These are phyloP conservation scores for Sinapis alba DNA, from an alignment of 441 rosid genomes.

Conservation along the genomic window DNA sequence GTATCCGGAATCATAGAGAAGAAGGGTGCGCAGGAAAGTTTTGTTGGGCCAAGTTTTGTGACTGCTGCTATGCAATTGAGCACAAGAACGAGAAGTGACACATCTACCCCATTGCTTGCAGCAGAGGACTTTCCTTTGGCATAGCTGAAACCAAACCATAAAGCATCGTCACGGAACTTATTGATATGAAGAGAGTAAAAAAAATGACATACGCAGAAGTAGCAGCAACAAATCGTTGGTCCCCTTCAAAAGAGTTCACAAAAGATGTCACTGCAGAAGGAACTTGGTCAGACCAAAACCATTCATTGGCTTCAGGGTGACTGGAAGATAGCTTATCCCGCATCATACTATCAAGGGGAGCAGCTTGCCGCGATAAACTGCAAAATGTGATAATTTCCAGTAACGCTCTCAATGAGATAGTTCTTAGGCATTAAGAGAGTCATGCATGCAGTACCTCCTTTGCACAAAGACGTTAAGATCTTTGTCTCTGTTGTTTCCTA, in stretches of 20 bases:
- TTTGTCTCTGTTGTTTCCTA: conserved; percentile 78
- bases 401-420: background rate
- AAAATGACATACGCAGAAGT: conserved; percentile 58
- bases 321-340: conserved; percentile 81
- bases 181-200: conserved; percentile 30
- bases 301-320: conserved; percentile 73
- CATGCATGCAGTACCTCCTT: conserved; percentile 69
- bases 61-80: conserved; percentile 84
- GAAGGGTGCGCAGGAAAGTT: conserved; percentile 80
- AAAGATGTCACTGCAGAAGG: conserved; percentile 70
- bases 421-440: conserved; percentile 17
- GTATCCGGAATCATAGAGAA: conserved; percentile 73
- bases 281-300: conserved; percentile 91
- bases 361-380: conserved; percentile 85
- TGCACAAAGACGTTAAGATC: conserved; percentile 76
- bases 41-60: conserved; percentile 87
- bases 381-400: conserved; percentile 31
- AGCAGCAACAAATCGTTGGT: conserved; percentile 62
- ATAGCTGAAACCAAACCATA: conserved; percentile 51
- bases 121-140: conserved; percentile 52
- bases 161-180: conserved; percentile 30
- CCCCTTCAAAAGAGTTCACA: conserved; percentile 74
- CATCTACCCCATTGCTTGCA: conserved; percentile 64
- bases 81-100: conserved; percentile 82
- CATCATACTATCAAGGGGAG: conserved; percentile 83